phyloP scores from a whole-genome alignment of 2,329 filamentous ascomycete genomes.

The Alternaria dauci region DNA sequence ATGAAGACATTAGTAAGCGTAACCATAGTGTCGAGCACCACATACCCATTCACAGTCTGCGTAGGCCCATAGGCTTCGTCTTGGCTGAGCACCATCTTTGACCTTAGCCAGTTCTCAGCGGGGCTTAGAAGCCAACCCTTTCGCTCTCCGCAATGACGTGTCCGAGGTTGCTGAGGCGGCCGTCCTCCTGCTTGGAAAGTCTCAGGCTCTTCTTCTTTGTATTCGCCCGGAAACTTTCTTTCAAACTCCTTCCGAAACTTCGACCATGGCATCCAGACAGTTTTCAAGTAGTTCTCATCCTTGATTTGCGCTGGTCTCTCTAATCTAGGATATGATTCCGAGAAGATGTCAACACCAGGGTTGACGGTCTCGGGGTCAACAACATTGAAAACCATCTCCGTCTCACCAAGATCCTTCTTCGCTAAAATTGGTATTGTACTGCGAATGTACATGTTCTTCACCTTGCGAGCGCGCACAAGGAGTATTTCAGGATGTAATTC shows the following conservation, averaged over 20 bases:
- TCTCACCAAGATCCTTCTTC: conserved; percentile 57
- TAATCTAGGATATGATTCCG: conserved; percentile 55
- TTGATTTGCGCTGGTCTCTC: conserved; percentile 9
- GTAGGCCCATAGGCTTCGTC: conserved; percentile 64
- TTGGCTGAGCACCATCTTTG: conserved; percentile 69
- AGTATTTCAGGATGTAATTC: conserved; percentile 70
- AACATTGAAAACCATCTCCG: conserved; percentile 71
- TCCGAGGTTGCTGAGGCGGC: conserved; percentile 7
- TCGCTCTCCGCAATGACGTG: conserved; percentile 27
- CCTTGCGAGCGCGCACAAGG: conserved; percentile 62
- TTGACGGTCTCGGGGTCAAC: conserved; percentile 39
- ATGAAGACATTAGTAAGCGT: not conserved
- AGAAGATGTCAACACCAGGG: conserved; percentile 57
- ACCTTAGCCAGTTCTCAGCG: conserved; percentile 64
- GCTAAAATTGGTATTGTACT: conserved; percentile 63
- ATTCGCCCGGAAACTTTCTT: conserved; percentile 36
- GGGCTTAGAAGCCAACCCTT: conserved; percentile 22
- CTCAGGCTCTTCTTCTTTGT: conserved; percentile 12
- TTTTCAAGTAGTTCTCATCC: not conserved
- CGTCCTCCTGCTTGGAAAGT: conserved; percentile 6
- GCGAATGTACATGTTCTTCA: conserved; percentile 72
- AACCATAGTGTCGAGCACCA: not conserved
- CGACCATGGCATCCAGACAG: conserved; percentile 57
- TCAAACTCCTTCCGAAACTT: conserved; percentile 54
- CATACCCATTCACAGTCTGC: conserved; percentile 64